Percentiles rank a stretch among this genome's conserved stretches.
These are phyloP conservation scores for Asclepias syriaca DNA, from an alignment of 257 asterid species.

Conservation along the genomic window DNA sequence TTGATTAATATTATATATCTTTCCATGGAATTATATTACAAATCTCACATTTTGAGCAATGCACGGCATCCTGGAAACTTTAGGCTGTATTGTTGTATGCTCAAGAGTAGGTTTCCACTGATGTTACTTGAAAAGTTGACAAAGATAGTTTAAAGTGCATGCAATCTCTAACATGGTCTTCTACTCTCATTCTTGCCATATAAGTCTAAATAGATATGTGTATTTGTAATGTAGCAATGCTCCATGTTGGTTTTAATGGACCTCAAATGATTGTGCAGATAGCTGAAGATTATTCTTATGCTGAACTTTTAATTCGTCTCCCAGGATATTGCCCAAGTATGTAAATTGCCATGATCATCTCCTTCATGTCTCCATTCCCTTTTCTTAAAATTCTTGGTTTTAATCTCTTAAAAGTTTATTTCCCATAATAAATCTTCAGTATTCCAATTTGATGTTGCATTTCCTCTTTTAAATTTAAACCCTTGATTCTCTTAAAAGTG, in stretches of 20 bases:
- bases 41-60: neutral
- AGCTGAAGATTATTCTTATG: constrained; percentile 72
- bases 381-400: neutral
- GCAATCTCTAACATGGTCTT: neutral
- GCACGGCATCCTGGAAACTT: neutral
- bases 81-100: neutral
- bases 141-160: neutral
- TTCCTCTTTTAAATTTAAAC: neutral
- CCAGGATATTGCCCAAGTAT: constrained; percentile 86
- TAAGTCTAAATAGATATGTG: neutral
- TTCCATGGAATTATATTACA: neutral
- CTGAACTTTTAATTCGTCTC: constrained; percentile 62
- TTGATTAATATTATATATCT: neutral
- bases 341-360: constrained; percentile 21
- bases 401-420: neutral
- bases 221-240: neutral
- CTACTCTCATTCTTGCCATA: neutral
- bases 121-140: neutral
- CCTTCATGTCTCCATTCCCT: neutral
- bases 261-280: constrained; percentile 41
- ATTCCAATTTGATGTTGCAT: neutral
- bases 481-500: constrained; percentile 7
- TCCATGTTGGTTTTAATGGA: neutral
- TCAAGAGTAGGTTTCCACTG: too few relatives aligned
- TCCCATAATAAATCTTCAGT: neutral